Conservation (phyloP, 805 yeast genomes). For the Blastobotrys mokoenaii region DNA sequence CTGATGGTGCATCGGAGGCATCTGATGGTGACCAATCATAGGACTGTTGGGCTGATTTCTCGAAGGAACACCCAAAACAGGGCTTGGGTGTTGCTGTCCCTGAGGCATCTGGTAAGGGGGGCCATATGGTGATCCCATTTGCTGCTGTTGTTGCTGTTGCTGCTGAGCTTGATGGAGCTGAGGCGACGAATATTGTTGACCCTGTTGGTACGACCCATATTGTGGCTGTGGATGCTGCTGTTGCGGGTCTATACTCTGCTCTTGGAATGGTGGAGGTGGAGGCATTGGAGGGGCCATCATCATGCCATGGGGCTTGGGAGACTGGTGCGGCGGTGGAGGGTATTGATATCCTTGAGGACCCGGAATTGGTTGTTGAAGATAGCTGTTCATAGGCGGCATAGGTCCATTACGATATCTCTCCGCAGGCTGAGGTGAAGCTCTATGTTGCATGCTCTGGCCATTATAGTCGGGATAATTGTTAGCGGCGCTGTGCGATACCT, state of each 20-base stretch:
- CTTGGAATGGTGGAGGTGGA: not conserved
- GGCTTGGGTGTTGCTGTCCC: not conserved
- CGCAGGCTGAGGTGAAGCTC: no score
- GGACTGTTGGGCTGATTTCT: no score
- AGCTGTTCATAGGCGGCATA: no score
- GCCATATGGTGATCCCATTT: not conserved
- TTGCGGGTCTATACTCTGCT: constrained; percentile 7
- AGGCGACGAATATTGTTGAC: constrained; percentile 7
- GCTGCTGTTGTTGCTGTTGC: constrained; percentile 14
- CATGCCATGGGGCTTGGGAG: constrained; percentile 1
- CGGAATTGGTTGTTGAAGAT: not conserved
- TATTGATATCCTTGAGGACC: constrained; percentile 4
- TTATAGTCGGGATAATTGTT: no score
- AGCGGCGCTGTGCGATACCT: no score
- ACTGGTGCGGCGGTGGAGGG: constrained; percentile 5
- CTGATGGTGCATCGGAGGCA: no score
- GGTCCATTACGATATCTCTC: no score
- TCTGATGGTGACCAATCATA: no score
- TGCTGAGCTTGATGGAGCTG: constrained; percentile 7
- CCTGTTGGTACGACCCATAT: constrained; percentile 9
- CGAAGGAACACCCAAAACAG: not conserved
- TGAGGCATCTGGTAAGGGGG: not conserved
- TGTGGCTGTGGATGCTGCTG: constrained; percentile 8
- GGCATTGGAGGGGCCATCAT: not conserved
- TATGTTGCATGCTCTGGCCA: no score